Percentiles rank a stretch among this genome's conserved stretches.
These are phyloP conservation scores for Ophiocordyceps camponoti-floridani DNA, from an alignment of 2,329 filamentous ascomycete genomes.

Conservation along the genomic window DNA sequence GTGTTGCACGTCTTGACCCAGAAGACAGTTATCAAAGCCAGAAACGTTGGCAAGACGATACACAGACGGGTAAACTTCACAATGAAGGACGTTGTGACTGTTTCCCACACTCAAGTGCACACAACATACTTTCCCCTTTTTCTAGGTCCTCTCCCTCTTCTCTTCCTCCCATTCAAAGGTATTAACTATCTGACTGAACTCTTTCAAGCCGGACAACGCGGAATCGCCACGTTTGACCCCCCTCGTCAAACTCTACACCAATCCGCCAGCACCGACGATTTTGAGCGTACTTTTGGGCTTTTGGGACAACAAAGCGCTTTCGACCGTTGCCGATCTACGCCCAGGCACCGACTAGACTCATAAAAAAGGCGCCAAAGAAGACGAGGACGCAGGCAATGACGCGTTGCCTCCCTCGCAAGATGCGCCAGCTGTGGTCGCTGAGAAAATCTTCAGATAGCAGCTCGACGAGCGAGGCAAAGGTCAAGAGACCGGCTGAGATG, in stretches of 20 bases:
- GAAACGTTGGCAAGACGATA: too few relatives aligned
- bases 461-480: conserved; percentile 56
- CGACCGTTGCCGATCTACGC: conserved; percentile 18
- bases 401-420: conserved; percentile 32
- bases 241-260: too few relatives aligned
- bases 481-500: conserved; percentile 50
- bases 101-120: too few relatives aligned
- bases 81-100: too few relatives aligned
- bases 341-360: conserved; percentile 48
- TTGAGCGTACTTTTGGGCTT: too few relatives aligned
- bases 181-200: too few relatives aligned
- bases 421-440: conserved; percentile 42
- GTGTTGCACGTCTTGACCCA: too few relatives aligned
- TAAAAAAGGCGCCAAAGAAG: conserved; percentile 38
- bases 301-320: not conserved
- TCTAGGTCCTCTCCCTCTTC: not conserved
- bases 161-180: not conserved
- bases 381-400: conserved; percentile 38
- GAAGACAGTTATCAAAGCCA: too few relatives aligned
- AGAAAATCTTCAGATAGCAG: conserved; percentile 55
- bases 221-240: too few relatives aligned
- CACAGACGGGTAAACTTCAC: too few relatives aligned
- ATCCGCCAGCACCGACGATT: too few relatives aligned
- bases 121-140: not conserved
- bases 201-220: too few relatives aligned